A percentile compares a stretch with the other conserved stretches of the same genome.
These are phyloP conservation scores for Phlebopus sp. DNA, from an alignment of 1,284 basidiomycete species.

Conservation along the genomic window DNA sequence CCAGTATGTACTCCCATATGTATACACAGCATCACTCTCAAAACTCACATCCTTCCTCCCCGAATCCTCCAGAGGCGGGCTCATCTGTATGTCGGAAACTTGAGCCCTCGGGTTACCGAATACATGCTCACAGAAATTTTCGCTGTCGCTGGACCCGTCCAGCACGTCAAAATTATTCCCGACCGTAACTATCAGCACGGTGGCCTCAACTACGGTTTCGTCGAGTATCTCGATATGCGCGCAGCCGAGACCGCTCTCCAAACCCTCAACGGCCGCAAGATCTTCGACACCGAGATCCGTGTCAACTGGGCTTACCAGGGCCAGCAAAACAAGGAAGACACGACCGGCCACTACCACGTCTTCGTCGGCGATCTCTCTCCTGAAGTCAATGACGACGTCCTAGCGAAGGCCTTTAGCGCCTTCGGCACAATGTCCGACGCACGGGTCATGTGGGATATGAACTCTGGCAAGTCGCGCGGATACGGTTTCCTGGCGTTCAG, in stretches of 20 bases:
- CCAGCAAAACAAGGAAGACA: constrained; percentile 94
- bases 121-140: constrained; percentile 97
- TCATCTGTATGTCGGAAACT: constrained; percentile 96
- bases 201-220: constrained; percentile 97
- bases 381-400: constrained; percentile 97
- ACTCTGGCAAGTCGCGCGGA: constrained; percentile 94
- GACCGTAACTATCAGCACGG: constrained; percentile 98
- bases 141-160: constrained; percentile 91
- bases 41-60: constrained; percentile 21
- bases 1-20: constrained; percentile 50
- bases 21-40: constrained; percentile 25
- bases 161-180: constrained; percentile 98
- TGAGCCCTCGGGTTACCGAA: constrained; percentile 90
- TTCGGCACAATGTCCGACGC: constrained; percentile 96
- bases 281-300: constrained; percentile 95
- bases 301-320: constrained; percentile 99
- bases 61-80: constrained; percentile 63
- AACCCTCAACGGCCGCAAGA: constrained; percentile 96
- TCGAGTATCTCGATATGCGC: constrained; percentile 96
- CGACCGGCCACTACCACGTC: constrained; percentile 93
- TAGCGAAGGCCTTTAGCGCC: constrained; percentile 92
- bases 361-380: constrained; percentile 98
- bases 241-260: constrained; percentile 95
- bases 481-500: constrained; percentile 94
- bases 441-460: constrained; percentile 99